Evolutionary conservation across 2,329 filamentous ascomycete genomes (phyloP).

Genomic region (Colletotrichum sp.): DNA sequence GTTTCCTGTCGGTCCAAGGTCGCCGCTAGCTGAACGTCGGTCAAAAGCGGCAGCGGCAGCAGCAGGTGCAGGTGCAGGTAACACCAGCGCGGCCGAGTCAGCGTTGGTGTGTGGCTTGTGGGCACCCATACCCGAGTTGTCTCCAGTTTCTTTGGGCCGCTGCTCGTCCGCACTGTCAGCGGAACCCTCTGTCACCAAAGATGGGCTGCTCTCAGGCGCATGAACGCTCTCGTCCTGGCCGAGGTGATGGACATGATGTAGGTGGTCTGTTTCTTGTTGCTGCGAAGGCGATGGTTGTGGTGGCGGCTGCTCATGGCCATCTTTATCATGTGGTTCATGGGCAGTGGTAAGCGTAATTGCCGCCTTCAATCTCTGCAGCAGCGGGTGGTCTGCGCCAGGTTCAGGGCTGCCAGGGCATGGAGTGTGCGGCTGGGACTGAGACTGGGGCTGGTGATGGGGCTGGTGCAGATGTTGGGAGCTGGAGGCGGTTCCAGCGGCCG

Average conservation of each 20-base stretch:
- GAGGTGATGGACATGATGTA: background rate
- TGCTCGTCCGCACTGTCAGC: background rate
- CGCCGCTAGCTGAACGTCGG: conserved; percentile 23
- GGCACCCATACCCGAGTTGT: background rate
- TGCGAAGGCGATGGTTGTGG: background rate
- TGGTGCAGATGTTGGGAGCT: conserved; percentile 13
- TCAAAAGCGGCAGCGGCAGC: conserved; percentile 16
- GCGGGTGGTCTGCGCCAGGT: background rate
- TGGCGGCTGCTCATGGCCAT: background rate
- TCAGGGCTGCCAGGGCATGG: conserved; percentile 1
- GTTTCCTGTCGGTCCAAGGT: conserved; percentile 28
- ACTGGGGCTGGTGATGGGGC: background rate
- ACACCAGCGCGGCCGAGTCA: background rate
- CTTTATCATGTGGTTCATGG: background rate
- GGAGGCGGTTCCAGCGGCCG: conserved; percentile 16
- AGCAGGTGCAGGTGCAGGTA: conserved; percentile 3
- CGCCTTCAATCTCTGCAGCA: conserved; percentile 17
- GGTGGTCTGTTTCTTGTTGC: conserved; percentile 20
- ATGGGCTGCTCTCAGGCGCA: background rate
- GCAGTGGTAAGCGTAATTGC: background rate
- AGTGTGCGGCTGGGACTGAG: conserved; percentile 7
- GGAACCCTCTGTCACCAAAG: conserved; percentile 19
- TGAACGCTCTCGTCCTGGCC: background rate
- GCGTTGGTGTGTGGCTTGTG: conserved; percentile 13
- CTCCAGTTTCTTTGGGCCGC: conserved; percentile 8